phyloP scores from a whole-genome alignment of 306 rosid species.

The Astragalus glycyphyllos region DNA sequence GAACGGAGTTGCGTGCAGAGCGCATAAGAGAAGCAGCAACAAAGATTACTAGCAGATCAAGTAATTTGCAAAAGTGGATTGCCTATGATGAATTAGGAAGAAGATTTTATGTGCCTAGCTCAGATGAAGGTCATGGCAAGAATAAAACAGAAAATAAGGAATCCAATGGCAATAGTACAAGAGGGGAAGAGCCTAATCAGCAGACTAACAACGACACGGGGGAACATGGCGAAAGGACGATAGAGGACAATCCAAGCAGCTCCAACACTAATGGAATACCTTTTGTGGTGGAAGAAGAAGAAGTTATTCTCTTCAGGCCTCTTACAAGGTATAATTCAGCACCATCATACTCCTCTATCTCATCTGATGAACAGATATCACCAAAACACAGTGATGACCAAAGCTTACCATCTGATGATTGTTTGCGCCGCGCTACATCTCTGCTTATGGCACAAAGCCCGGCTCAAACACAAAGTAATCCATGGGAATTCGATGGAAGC shows the following conservation, averaged over 20 bases:
- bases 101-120: slow-evolving; percentile 41
- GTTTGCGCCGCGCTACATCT: slow-evolving; percentile 87
- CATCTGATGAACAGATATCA: slow-evolving; percentile 46
- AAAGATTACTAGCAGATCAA: slow-evolving; percentile 64
- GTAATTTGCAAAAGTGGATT: slow-evolving; percentile 60
- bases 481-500: slow-evolving; percentile 59
- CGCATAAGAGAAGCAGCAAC: slow-evolving; percentile 71
- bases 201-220: slow-evolving; percentile 26
- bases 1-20: slow-evolving; percentile 56
- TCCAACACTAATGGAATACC: slow-evolving; percentile 44
- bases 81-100: slow-evolving; percentile 48
- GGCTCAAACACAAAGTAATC: slow-evolving; percentile 52
- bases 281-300: slow-evolving; percentile 73
- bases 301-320: slow-evolving; percentile 94
- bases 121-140: slow-evolving; percentile 49
- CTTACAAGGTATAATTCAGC: slow-evolving; percentile 82
- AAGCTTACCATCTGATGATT: slow-evolving; percentile 63
- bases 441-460: slow-evolving; percentile 82
- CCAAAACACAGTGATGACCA: slow-evolving; percentile 54
- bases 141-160: slow-evolving; percentile 45
- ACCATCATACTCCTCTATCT: slow-evolving; percentile 55
- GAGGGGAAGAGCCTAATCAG: slow-evolving; percentile 37
- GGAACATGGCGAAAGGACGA: slow-evolving; percentile 42
- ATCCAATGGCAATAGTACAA: slow-evolving; percentile 38
- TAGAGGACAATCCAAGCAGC: slow-evolving; percentile 37